Base-by-base conservation (phyloP, 75 land plant species). In the Picea sitchensis region DNA sequence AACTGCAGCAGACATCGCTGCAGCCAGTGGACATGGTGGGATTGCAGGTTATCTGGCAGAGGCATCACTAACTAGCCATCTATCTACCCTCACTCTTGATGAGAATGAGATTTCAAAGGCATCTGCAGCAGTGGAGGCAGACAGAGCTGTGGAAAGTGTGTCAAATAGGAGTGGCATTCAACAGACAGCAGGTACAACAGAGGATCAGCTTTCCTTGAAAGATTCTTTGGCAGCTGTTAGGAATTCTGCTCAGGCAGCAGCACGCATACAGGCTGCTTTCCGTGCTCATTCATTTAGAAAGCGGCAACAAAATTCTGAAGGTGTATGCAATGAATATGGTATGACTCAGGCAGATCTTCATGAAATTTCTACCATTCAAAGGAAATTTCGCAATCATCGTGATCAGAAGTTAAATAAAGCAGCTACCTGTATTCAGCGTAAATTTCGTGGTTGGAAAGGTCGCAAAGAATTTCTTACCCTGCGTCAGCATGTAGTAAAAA, bases 31-130 rank as follows among this genome's bases (percentile, higher is more conserved):
- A 2, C 96, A 95, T 72, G 80, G 82, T 64, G 99, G 99, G 76
- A 91, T 97, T 75, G 98, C 94, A 15, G 99, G 91, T 23, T 97
- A 91, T 82, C 88, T 97, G 23, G 94, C 98, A 63, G 98, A 97
- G 84, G 80, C 80, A 61, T 89, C 92, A 47, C 63, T 97, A 31
- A 93, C 94, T 11, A 87, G 83, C 69, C 98, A 95, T 80, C 90
- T 97, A 34, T 79, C 90, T 21, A 83, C 92, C 11, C 90, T 97
- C 60, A 93, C 83, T 26, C 80, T 97, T 36, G 83, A 79, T 77
- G 92, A 94, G 73, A 88, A 80, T 80, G 83, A 82, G 77, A 79
- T 86, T 62, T 88, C 86, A 59, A 83, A 83, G 67, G 82, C 80
- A 2, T 86, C 86, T 76, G 93, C 90, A 77, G 92, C 56, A 56